Percentiles rank a stretch among this genome's conserved stretches.
These are phyloP conservation scores for Clavispora vitiphila DNA, from an alignment of 805 yeast genomes.

Conservation along the genomic window DNA sequence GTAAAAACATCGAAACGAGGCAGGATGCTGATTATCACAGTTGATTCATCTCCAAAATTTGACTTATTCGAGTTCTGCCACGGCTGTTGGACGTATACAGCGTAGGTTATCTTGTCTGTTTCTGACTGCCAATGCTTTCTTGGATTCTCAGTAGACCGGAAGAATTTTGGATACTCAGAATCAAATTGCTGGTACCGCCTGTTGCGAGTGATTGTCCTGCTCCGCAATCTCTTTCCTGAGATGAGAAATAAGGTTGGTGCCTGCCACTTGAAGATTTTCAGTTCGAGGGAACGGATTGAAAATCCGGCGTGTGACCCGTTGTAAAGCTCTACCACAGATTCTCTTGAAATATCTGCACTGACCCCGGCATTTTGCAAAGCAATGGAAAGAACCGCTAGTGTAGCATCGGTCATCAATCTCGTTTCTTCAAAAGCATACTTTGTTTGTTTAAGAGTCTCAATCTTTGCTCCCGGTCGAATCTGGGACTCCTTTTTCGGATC, in stretches of 20 bases:
- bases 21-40: slow-evolving; percentile 58
- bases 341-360: slow-evolving; percentile 36
- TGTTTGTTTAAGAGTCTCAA: neutral
- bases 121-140: slow-evolving; percentile 33
- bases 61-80: slow-evolving; percentile 74
- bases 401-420: slow-evolving; percentile 36
- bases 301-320: slow-evolving; percentile 76
- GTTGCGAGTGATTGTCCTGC: slow-evolving; percentile 30
- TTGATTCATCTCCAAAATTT: slow-evolving; percentile 59
- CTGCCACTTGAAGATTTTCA: slow-evolving; percentile 82
- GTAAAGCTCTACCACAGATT: slow-evolving; percentile 57
- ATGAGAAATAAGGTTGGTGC: slow-evolving; percentile 76
- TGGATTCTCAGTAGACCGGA: slow-evolving; percentile 22
- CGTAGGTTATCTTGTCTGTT: slow-evolving; percentile 49
- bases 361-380: slow-evolving; percentile 19
- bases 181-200: slow-evolving; percentile 50
- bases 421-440: slow-evolving; percentile 20
- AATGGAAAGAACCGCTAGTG: slow-evolving; percentile 36
- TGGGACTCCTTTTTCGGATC: neutral
- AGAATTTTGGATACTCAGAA: slow-evolving; percentile 39
- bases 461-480: neutral
- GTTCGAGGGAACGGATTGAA: slow-evolving; percentile 81
- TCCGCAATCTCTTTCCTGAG: slow-evolving; percentile 52
- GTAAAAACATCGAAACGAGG: slow-evolving; percentile 58
- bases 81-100: slow-evolving; percentile 60